Percentiles rank a stretch among this genome's conserved stretches.
Evolutionary conservation across 2,329 filamentous ascomycete species (phyloP).

Genomic region (Fusarium oxysporum): DNA sequence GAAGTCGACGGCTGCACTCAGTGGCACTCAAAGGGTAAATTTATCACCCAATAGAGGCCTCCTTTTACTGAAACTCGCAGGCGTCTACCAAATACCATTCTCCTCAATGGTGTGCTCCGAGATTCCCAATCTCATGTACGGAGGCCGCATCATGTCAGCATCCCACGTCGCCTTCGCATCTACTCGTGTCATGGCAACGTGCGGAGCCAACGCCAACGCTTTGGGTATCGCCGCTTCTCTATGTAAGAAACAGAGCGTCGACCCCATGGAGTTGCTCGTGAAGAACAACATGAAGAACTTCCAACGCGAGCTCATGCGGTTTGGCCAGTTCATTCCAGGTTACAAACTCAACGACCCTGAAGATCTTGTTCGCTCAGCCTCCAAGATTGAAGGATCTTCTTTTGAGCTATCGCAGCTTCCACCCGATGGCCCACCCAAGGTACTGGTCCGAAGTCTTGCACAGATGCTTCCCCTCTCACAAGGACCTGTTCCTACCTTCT

Average conservation of each 20-base stretch:
- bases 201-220: slow-evolving; percentile 20
- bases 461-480: not conserved
- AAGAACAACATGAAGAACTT: slow-evolving; percentile 9
- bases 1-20: slow-evolving; percentile 22
- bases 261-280: not conserved
- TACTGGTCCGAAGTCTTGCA: slow-evolving; percentile 13
- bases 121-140: slow-evolving; percentile 21
- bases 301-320: slow-evolving; percentile 15
- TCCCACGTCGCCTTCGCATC: slow-evolving; percentile 22
- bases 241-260: not conserved
- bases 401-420: slow-evolving; percentile 5
- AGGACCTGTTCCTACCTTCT: slow-evolving; percentile 3
- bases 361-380: slow-evolving; percentile 12
- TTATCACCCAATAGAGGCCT: accelerated
- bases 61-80: not conserved
- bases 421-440: not conserved
- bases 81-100: slow-evolving; percentile 20
- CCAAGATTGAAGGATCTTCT: not conserved
- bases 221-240: slow-evolving; percentile 11
- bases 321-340: slow-evolving; percentile 16
- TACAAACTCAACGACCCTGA: slow-evolving; percentile 10
- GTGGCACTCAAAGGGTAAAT: slow-evolving; percentile 20
- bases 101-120: slow-evolving; percentile 10
- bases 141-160: slow-evolving; percentile 21
- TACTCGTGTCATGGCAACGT: slow-evolving; percentile 16